Conservation (phyloP, 768 basidiomycete genomes). For the Candolleomyces eurysporus region DNA sequence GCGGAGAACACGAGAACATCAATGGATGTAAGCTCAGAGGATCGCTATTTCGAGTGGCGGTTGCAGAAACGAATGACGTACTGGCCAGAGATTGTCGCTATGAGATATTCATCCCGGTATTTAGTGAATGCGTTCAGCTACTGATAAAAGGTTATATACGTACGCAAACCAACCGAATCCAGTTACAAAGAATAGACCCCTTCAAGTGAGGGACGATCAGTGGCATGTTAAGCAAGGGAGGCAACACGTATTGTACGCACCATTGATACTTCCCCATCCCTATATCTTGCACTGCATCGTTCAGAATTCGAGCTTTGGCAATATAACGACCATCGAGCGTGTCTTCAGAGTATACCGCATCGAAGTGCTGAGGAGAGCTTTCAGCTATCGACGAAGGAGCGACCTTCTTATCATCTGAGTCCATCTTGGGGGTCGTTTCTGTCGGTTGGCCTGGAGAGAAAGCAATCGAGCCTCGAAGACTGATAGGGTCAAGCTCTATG, state of each 20-base stretch:
- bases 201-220: conserved; percentile 4
- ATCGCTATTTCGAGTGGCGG: not conserved
- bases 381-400: too few species aligned
- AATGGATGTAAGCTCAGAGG: not conserved
- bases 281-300: conserved; percentile 15
- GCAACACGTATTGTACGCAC: conserved; percentile 9
- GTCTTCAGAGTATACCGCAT: conserved; percentile 3
- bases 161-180: conserved; percentile 32
- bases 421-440: too few species aligned
- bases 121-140: not conserved
- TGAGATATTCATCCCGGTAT: not conserved
- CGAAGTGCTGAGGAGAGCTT: not conserved
- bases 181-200: conserved; percentile 27
- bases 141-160: not conserved
- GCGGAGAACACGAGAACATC: too few species aligned
- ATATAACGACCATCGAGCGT: conserved; percentile 8
- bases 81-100: conserved; percentile 30
- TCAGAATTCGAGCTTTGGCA: conserved; percentile 10
- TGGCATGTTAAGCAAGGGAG: too few species aligned
- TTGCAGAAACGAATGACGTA: conserved; percentile 6
- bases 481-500: too few species aligned
- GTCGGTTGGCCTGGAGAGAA: too few species aligned
- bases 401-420: too few species aligned
- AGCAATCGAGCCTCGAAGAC: too few species aligned
- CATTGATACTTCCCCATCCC: conserved; percentile 31